A percentile compares a stretch with the other conserved stretches of the same genome.
phyloP scores from a whole-genome alignment of 2,329 filamentous ascomycete species.

The Trichoderma polysporum region DNA sequence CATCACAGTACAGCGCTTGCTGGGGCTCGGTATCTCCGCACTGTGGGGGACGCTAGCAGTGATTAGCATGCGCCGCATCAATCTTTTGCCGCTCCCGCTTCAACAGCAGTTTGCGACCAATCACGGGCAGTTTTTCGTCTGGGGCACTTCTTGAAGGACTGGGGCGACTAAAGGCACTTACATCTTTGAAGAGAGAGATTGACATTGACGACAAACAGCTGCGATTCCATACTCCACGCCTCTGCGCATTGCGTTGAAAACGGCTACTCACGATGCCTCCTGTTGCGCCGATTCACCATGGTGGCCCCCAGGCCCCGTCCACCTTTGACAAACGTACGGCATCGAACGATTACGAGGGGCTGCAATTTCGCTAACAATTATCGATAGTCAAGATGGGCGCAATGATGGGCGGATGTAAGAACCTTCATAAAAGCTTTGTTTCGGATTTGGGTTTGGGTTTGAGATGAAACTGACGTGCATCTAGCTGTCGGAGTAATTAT shows the following conservation, averaged over 20 bases:
- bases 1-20: constrained; percentile 28
- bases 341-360: constrained; percentile 13
- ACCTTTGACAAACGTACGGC: constrained; percentile 55
- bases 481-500: constrained; percentile 92
- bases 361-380: constrained; percentile 25
- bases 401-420: constrained; percentile 97
- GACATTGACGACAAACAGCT: background rate
- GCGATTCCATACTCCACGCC: background rate
- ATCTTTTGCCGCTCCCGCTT: constrained; percentile 29
- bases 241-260: background rate
- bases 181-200: background rate
- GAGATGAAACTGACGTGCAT: constrained; percentile 32
- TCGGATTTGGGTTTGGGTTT: background rate
- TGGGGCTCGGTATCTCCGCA: constrained; percentile 14
- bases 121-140: constrained; percentile 20
- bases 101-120: constrained; percentile 26
- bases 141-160: background rate
- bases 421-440: background rate
- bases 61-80: constrained; percentile 26
- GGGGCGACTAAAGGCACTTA: background rate
- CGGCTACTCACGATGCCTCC: constrained; percentile 39
- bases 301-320: constrained; percentile 49
- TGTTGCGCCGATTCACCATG: constrained; percentile 39
- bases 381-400: constrained; percentile 78
- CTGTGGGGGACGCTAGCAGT: constrained; percentile 29